Conservation (phyloP, 495 filamentous ascomycete species). For the Lepidopterella palustris region DNA sequence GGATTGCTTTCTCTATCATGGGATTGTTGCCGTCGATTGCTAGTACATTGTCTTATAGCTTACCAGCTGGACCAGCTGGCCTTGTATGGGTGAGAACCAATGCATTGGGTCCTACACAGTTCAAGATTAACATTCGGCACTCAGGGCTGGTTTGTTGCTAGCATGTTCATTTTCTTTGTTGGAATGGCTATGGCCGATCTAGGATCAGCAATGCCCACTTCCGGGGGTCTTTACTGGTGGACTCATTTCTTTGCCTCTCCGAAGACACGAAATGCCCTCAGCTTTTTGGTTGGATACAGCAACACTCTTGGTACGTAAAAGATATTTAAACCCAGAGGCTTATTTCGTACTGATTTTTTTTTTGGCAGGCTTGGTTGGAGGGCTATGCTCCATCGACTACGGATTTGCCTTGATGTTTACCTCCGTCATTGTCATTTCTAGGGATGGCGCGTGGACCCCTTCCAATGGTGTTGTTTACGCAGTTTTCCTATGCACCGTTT, state of each 20-base stretch:
- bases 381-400: slow-evolving; percentile 44
- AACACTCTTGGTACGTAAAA: slow-evolving; percentile 49
- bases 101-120: neutral
- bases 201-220: slow-evolving; percentile 63
- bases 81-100: slow-evolving; percentile 56
- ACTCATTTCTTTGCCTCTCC: slow-evolving; percentile 60
- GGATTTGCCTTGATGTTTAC: slow-evolving; percentile 38
- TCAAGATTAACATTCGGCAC: neutral
- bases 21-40: slow-evolving; percentile 65
- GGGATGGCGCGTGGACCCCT: slow-evolving; percentile 58
- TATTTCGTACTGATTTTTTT: neutral
- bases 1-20: slow-evolving; percentile 69
- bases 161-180: slow-evolving; percentile 57
- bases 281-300: slow-evolving; percentile 66
- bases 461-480: slow-evolving; percentile 55
- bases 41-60: slow-evolving; percentile 56
- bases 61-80: slow-evolving; percentile 61
- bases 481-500: slow-evolving; percentile 54
- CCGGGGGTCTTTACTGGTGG: slow-evolving; percentile 65
- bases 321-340: neutral
- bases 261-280: slow-evolving; percentile 54
- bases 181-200: slow-evolving; percentile 65
- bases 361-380: slow-evolving; percentile 48
- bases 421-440: slow-evolving; percentile 51
- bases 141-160: slow-evolving; percentile 57